A percentile compares a stretch with the other conserved stretches of the same genome.
phyloP scores from a whole-genome alignment of 345 rosid species.

The Adansonia digitata region DNA sequence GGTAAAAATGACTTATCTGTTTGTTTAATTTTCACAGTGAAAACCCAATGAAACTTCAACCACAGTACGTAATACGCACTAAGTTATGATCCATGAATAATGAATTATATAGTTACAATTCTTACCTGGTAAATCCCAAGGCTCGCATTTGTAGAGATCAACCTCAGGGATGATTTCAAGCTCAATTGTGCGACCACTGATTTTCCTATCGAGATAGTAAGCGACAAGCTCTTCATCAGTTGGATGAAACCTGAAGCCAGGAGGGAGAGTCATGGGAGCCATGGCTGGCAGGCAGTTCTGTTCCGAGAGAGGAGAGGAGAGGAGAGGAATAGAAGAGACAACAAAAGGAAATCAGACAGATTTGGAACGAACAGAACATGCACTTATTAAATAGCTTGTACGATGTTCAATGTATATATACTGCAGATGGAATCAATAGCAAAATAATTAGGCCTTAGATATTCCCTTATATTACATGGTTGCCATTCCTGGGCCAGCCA shows the following conservation, averaged over 20 bases:
- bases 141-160: conserved; percentile 77
- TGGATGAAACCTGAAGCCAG: conserved; percentile 82
- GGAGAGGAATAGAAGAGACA: not conserved
- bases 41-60: not conserved
- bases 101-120: not conserved
- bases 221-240: conserved; percentile 80
- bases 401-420: conserved; percentile 30
- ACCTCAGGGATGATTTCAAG: conserved; percentile 74
- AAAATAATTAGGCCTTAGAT: conserved; percentile 12
- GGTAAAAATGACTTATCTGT: conserved; percentile 68
- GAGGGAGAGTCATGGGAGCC: conserved; percentile 79
- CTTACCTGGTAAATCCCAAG: conserved; percentile 81
- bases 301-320: not conserved
- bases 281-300: conserved; percentile 22
- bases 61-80: no score
- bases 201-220: conserved; percentile 66
- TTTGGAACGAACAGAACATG: conserved; percentile 10
- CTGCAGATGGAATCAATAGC: conserved; percentile 8
- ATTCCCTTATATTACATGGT: conserved; percentile 12
- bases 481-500: conserved; percentile 31
- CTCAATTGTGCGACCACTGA: conserved; percentile 56
- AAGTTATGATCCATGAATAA: no score
- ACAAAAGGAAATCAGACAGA: conserved; percentile 12
- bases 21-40: not conserved
- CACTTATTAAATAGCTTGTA: conserved; percentile 16